A percentile compares a stretch with the other conserved stretches of the same genome.
phyloP scores from a whole-genome alignment of 345 rosid genomes.

The Euclidium syriacum region DNA sequence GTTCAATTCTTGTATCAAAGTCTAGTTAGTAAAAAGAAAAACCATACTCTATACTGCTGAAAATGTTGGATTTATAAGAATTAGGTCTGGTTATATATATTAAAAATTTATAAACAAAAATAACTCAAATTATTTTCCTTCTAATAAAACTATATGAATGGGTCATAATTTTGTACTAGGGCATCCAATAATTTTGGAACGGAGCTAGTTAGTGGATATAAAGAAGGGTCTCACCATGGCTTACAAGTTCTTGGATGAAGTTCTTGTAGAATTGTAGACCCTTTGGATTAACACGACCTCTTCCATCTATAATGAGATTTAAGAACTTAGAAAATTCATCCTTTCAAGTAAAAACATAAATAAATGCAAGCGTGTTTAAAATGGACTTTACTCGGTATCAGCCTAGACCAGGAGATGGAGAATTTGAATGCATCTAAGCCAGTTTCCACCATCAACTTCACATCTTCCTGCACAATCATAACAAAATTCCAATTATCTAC shows the following conservation, averaged over 20 bases:
- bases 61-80: no score
- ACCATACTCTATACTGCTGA: no score
- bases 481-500: neutral
- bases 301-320: slow-evolving; percentile 42
- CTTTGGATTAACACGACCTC: slow-evolving; percentile 50
- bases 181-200: no score
- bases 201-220: neutral
- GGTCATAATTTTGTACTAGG: no score
- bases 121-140: no score
- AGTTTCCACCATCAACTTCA: slow-evolving; percentile 53
- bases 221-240: slow-evolving; percentile 30
- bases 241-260: slow-evolving; percentile 39
- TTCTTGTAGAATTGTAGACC: slow-evolving; percentile 48
- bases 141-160: no score
- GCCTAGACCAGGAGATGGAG: slow-evolving; percentile 77
- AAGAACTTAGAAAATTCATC: neutral
- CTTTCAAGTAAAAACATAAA: no score
- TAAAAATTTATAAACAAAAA: no score
- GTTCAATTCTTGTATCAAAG: slow-evolving; percentile 41
- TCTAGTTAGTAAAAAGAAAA: neutral
- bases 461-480: slow-evolving; percentile 52
- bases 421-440: slow-evolving; percentile 60
- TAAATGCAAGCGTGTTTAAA: neutral
- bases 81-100: no score
- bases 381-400: slow-evolving; percentile 52